Conservation (phyloP, 345 rosid genomes). For the Boechera stricta region DNA sequence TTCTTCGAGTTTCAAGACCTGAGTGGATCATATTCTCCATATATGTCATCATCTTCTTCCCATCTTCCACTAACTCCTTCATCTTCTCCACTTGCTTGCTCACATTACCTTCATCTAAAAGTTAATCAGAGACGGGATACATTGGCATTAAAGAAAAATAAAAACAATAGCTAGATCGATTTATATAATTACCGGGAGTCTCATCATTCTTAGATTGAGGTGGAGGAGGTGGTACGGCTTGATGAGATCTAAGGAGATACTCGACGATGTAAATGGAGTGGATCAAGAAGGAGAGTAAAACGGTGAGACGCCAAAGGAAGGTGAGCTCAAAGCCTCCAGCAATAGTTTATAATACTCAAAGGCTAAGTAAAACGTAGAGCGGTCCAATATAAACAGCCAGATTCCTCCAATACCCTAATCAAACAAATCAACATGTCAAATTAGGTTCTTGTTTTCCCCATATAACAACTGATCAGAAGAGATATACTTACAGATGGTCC, state of each 20-base stretch:
- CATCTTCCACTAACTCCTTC: slow-evolving; percentile 27
- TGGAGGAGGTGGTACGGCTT: slow-evolving; percentile 1
- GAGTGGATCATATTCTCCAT: slow-evolving; percentile 22
- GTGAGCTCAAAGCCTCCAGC: slow-evolving; percentile 25
- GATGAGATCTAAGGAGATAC: slow-evolving; percentile 24
- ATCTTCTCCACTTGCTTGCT: slow-evolving; percentile 7
- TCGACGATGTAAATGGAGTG: slow-evolving; percentile 22
- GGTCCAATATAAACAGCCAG: slow-evolving; percentile 34
- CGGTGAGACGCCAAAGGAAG: slow-evolving; percentile 35
- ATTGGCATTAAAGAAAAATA: not conserved
- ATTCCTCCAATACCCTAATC: slow-evolving; percentile 37
- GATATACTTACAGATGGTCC: slow-evolving; percentile 36
- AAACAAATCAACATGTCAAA: slow-evolving; percentile 2
- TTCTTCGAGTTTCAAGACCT: slow-evolving; percentile 2
- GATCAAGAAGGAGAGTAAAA: slow-evolving; percentile 23
- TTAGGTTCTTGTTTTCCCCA: not conserved
- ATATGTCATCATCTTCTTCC: slow-evolving; percentile 8
- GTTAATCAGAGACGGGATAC: not conserved
- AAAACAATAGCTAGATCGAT: not conserved
- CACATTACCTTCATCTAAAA: slow-evolving; percentile 25
- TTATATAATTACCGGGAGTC: slow-evolving; percentile 28
- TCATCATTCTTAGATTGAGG: slow-evolving; percentile 22
- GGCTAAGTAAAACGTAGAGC: slow-evolving; percentile 30
- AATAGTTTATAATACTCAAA: slow-evolving; percentile 13
- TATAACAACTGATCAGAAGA: slow-evolving; percentile 7